Base-by-base conservation (phyloP, 2,329 filamentous ascomycete species). In the Cordyceps tenuipes region DNA sequence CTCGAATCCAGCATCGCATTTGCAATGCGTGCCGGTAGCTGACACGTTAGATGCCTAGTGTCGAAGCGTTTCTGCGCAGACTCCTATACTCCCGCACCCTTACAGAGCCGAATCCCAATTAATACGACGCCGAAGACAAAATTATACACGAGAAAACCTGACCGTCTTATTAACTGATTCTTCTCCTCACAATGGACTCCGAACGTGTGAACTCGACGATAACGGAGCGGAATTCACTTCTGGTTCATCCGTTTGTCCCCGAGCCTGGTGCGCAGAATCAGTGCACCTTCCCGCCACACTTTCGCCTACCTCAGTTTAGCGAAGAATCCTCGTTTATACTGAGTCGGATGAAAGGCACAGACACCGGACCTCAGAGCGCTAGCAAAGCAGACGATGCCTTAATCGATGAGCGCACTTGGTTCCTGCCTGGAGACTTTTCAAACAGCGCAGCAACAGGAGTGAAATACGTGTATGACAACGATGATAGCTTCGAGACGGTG, bases 281-380 rank as follows among this genome's bases (percentile, higher is more conserved):
- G 23, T 47, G 36, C 21, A 44, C 57, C 8, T 41, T 31, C 21
- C 48, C 56, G 8, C 49, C 41, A 19, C 23, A 53, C 5, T 26
- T 21, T 21, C 57, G 41, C 43, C 56, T 41, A 13, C 56, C 60
- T 13, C 64, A 64, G 47, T 65, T 65, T 59, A 64, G 54, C 23
- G 31, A 49, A 43, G 34, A 58, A 4, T 62, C 64, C 2, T 56
- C 63, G 17, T 34, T 52, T 13, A 65, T 65, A 54, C 49, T 65
- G 41, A 57, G 61, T 44, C 61, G 64, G 43, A 59, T 65, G 23
- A 64, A 60, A 15, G 6, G 23, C 46, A 43, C 17, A 23, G 13
- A 7, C 13, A 39, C 13, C 19, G 13, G 10, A 19, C 49, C 19
- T 2, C 34, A n/a, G 5, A 23, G 39, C 21, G 8, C 17, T 2